Conservation (phyloP, 441 rosid species). For the Daphne laureola region DNA sequence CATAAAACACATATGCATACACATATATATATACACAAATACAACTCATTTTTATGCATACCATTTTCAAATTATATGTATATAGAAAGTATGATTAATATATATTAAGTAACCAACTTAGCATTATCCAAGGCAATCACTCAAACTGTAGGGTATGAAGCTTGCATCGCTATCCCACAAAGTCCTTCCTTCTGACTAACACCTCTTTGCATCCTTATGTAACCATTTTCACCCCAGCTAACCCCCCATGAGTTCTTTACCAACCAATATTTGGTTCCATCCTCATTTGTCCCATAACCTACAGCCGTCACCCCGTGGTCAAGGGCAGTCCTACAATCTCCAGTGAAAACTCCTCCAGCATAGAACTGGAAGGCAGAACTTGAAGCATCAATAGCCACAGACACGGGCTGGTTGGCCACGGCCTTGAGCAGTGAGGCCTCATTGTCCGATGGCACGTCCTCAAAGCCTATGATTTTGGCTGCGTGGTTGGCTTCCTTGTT, state of each 20-base stretch:
- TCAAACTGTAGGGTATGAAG: constrained; percentile 14
- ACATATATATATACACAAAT: too few species aligned
- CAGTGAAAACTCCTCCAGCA: background rate
- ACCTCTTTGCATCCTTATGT: constrained; percentile 14
- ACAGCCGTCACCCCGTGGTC: constrained; percentile 16
- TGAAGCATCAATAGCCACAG: background rate
- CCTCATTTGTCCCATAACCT: constrained; percentile 6
- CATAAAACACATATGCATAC: too few species aligned
- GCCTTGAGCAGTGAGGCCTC: background rate
- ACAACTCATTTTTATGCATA: too few species aligned
- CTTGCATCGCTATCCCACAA: constrained; percentile 16
- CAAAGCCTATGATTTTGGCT: constrained; percentile 14
- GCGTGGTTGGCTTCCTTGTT: background rate
- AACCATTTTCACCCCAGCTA: constrained; percentile 17
- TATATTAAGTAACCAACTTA: too few species aligned
- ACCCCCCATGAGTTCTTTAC: constrained; percentile 16
- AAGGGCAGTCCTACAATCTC: constrained; percentile 2
- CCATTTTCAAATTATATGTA: too few species aligned
- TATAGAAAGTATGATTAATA: too few species aligned
- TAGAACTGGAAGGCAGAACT: background rate
- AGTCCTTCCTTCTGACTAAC: constrained; percentile 5
- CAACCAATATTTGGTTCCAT: constrained; percentile 17
- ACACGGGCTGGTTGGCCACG: constrained; percentile 1
- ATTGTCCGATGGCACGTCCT: constrained; percentile 3
- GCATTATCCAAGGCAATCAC: too few species aligned